Conservation (phyloP, 2,329 filamentous ascomycete genomes). For the Aquanectria penicillioides region DNA sequence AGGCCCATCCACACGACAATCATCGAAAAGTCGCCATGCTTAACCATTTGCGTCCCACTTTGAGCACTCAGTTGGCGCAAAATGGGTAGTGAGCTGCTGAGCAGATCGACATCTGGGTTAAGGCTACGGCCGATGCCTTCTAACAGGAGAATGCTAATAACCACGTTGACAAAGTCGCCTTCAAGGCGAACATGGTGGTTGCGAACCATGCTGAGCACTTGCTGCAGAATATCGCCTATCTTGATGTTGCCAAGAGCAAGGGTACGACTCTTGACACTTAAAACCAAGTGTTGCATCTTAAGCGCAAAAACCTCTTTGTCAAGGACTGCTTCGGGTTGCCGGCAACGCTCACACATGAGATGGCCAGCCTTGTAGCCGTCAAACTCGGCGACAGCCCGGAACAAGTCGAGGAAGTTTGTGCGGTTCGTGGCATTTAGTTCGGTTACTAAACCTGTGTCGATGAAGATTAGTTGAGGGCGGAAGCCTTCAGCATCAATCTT, state of each 20-base stretch:
- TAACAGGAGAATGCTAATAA: constrained; percentile 90
- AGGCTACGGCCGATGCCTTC: constrained; percentile 92
- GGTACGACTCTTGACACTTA: constrained; percentile 89
- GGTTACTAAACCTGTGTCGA: constrained; percentile 95
- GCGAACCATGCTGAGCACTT: constrained; percentile 92
- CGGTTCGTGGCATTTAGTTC: constrained; percentile 90
- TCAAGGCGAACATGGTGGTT: constrained; percentile 92
- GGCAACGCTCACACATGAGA: constrained; percentile 94
- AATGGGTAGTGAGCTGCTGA: constrained; percentile 88
- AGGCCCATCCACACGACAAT: constrained; percentile 90
- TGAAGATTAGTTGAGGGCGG: constrained; percentile 94
- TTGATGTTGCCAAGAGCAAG: constrained; percentile 94
- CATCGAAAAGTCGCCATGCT: constrained; percentile 83
- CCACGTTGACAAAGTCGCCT: constrained; percentile 98
- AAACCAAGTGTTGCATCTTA: constrained; percentile 95
- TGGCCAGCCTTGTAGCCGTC: constrained; percentile 95
- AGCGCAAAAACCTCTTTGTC: constrained; percentile 91
- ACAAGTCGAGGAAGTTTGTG: constrained; percentile 91
- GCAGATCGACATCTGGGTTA: constrained; percentile 87
- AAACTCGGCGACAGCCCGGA: constrained; percentile 95
- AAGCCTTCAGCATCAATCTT: constrained; percentile 89
- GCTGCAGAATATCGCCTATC: constrained; percentile 93
- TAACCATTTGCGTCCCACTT: constrained; percentile 75
- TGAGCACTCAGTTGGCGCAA: constrained; percentile 86
- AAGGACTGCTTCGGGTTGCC: constrained; percentile 89